Conservation (phyloP, 2,329 filamentous ascomycete genomes). For the Curvularia verruculosa region DNA sequence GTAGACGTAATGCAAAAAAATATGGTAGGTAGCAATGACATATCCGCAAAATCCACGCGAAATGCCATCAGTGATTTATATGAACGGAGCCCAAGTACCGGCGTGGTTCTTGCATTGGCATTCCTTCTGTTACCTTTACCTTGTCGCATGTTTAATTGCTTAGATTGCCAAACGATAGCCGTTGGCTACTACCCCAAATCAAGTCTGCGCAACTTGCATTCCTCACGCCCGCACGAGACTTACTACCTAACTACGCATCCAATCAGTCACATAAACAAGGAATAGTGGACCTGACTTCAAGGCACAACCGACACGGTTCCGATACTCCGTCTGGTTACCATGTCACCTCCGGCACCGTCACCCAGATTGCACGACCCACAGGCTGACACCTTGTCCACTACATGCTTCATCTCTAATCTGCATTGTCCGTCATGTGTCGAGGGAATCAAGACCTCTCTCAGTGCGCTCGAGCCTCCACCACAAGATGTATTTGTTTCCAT, state of each 20-base stretch:
- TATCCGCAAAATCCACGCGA: constrained; percentile 8
- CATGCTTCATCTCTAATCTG: constrained; percentile 73
- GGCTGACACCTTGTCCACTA: constrained; percentile 52
- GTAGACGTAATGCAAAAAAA: constrained; percentile 2
- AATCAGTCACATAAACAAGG: constrained; percentile 2
- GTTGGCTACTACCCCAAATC: constrained; percentile 25
- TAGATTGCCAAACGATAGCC: constrained; percentile 30
- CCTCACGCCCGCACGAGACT: constrained; percentile 18
- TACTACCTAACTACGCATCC: constrained; percentile 2
- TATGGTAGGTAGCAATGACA: constrained; percentile 21
- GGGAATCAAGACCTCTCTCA: constrained; percentile 66
- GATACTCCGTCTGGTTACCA: constrained; percentile 7
- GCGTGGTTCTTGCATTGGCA: constrained; percentile 1
- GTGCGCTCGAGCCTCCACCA: constrained; percentile 55
- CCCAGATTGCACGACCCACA: constrained; percentile 20
- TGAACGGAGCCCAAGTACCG: background rate
- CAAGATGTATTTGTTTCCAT: constrained; percentile 71
- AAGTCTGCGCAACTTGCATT: constrained; percentile 16
- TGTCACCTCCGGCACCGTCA: constrained; percentile 23
- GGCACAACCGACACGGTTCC: constrained; percentile 18
- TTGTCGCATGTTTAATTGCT: constrained; percentile 25
- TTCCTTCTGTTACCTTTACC: constrained; percentile 16
- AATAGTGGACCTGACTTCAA: constrained; percentile 19
- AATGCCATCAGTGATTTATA: background rate
- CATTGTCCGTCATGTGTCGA: constrained; percentile 78